These are phyloP conservation scores for Symbiotaphrina buchneri DNA, from an alignment of 495 filamentous ascomycete species.

Conservation along the genomic window DNA sequence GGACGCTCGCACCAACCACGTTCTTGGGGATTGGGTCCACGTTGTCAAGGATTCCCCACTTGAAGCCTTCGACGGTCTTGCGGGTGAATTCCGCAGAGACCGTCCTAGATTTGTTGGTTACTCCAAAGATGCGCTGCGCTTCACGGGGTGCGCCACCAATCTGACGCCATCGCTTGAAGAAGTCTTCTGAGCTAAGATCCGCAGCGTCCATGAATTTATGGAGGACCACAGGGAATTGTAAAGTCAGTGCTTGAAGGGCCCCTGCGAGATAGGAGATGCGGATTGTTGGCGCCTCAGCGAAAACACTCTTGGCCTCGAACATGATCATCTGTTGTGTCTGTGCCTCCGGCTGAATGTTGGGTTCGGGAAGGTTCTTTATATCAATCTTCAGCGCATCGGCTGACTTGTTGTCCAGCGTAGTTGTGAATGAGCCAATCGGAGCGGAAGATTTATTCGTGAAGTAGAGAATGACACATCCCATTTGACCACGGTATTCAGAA, in stretches of 20 bases:
- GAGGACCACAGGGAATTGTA: conserved; percentile 70
- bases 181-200: conserved; percentile 63
- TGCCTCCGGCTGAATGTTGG: conserved; percentile 41
- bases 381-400: conserved; percentile 55
- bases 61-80: conserved; percentile 51
- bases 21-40: conserved; percentile 87
- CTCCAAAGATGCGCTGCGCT: conserved; percentile 62
- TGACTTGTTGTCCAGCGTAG: conserved; percentile 65
- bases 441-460: conserved; percentile 82
- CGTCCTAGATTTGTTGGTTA: conserved; percentile 21
- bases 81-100: conserved; percentile 34
- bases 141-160: conserved; percentile 80
- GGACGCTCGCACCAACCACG: conserved; percentile 77
- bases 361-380: conserved; percentile 72
- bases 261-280: conserved; percentile 87
- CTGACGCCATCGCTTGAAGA: conserved; percentile 98
- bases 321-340: conserved; percentile 91
- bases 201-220: conserved; percentile 96
- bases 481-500: conserved; percentile 79
- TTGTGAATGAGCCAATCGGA: conserved; percentile 72
- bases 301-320: conserved; percentile 67
- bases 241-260: conserved; percentile 75
- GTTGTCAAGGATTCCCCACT: conserved; percentile 64
- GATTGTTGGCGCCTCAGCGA: conserved; percentile 71
- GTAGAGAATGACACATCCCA: conserved; percentile 89